These are phyloP conservation scores for Rhodotorula graminis DNA, from an alignment of 768 basidiomycete genomes.

Conservation along the genomic window DNA sequence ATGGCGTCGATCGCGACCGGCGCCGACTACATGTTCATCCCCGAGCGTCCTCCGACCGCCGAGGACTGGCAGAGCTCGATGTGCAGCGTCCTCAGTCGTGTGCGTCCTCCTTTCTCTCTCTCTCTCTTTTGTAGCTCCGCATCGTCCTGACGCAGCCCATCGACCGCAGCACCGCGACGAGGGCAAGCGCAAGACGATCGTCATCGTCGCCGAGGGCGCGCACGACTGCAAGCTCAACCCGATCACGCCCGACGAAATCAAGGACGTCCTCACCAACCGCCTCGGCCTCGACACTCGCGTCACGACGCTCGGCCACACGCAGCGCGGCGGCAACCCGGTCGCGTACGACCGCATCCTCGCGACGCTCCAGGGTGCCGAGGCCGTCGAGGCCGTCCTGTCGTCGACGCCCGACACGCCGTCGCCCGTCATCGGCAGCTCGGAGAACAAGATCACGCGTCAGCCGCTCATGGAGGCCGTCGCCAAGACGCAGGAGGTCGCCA, in stretches of 20 bases:
- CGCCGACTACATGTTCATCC: conserved; percentile 96
- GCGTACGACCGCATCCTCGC: conserved; percentile 90
- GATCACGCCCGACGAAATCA: conserved; percentile 87
- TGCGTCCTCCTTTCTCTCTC: conserved; percentile 48
- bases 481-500: conserved; percentile 79
- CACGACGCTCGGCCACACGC: conserved; percentile 93
- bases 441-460: conserved; percentile 90
- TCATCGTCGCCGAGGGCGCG: conserved; percentile 96
- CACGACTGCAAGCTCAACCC: conserved; percentile 80
- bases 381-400: conserved; percentile 78
- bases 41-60: conserved; percentile 74
- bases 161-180: conserved; percentile 68
- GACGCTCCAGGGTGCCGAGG: conserved; percentile 91
- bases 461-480: conserved; percentile 89
- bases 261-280: conserved; percentile 75
- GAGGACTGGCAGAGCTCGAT: conserved; percentile 87
- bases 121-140: no score
- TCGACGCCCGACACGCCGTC: conserved; percentile 85
- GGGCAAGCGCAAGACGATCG: conserved; percentile 96
- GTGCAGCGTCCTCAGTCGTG: conserved; percentile 76
- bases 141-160: no score
- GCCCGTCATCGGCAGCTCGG: conserved; percentile 92
- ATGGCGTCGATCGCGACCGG: conserved; percentile 87
- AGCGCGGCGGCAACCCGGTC: conserved; percentile 88
- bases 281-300: conserved; percentile 92